Evolutionary conservation across 768 basidiomycete genomes (phyloP).

Genomic region (Lentinula boryana): DNA sequence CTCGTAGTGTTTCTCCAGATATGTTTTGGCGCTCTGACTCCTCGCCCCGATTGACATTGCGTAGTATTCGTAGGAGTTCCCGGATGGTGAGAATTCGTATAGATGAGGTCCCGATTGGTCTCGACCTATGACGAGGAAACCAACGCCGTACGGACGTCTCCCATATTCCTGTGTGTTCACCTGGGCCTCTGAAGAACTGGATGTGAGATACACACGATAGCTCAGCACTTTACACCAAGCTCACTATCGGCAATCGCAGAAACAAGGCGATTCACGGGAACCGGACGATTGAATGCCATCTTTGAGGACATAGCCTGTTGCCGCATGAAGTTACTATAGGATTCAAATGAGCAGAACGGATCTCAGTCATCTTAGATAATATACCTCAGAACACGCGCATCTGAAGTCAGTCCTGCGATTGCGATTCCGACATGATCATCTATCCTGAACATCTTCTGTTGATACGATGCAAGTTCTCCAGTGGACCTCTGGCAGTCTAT

Average conservation of each 20-base stretch:
- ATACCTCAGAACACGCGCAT: conserved; percentile 94
- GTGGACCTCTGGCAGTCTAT: conserved; percentile 71
- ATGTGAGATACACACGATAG: background rate
- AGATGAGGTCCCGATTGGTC: conserved; percentile 97
- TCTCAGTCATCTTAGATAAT: conserved; percentile 11
- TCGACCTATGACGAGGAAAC: conserved; percentile 94
- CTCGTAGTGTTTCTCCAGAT: conserved; percentile 91
- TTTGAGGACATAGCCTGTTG: conserved; percentile 95
- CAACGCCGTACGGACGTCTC: conserved; percentile 94
- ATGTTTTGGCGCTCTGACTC: conserved; percentile 98
- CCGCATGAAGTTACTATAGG: conserved; percentile 91
- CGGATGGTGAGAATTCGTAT: conserved; percentile 97
- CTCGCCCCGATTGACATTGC: conserved; percentile 98
- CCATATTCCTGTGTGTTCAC: conserved; percentile 99
- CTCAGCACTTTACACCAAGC: conserved; percentile 22
- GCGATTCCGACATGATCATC: conserved; percentile 99
- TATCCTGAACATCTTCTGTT: conserved; percentile 99
- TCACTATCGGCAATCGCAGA: conserved; percentile 91
- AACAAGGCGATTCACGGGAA: conserved; percentile 92
- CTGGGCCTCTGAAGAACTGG: conserved; percentile 72
- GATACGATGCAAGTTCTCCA: conserved; percentile 97
- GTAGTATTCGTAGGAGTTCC: conserved; percentile 95
- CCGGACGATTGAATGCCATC: conserved; percentile 93
- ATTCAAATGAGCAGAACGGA: background rate
- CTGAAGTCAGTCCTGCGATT: conserved; percentile 97